Conservation (phyloP, 2,329 filamentous ascomycete species). For the Stagonosporopsis tanaceti region DNA sequence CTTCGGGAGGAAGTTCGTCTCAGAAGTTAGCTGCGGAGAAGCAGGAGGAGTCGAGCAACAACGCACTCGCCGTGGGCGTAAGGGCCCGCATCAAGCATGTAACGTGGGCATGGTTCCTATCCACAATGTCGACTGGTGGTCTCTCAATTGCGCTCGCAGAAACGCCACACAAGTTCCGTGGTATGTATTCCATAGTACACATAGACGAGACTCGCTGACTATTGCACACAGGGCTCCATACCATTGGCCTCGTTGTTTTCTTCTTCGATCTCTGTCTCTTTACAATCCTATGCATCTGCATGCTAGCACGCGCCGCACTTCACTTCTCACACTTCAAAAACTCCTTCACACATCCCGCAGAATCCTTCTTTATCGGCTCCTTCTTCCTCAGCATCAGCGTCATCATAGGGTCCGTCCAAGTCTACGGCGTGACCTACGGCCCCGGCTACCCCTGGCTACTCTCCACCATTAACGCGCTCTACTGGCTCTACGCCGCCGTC, state of each 20-base stretch:
- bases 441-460: constrained; percentile 49
- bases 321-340: constrained; percentile 51
- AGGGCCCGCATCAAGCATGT: constrained; percentile 46
- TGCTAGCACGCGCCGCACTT: constrained; percentile 51
- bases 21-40: not conserved
- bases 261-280: constrained; percentile 59
- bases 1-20: not conserved
- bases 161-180: constrained; percentile 51
- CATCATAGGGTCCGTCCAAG: constrained; percentile 50
- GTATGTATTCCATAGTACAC: constrained; percentile 12
- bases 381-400: constrained; percentile 48
- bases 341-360: constrained; percentile 56
- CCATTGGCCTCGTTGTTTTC: constrained; percentile 60
- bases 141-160: constrained; percentile 53
- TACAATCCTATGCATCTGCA: constrained; percentile 30
- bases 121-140: constrained; percentile 58
- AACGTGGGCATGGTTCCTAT: constrained; percentile 57
- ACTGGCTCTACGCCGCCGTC: constrained; percentile 53
- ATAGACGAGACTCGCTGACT: not conserved
- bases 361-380: constrained; percentile 57
- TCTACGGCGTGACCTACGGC: constrained; percentile 39
- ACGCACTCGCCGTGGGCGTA: constrained; percentile 18
- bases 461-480: constrained; percentile 43
- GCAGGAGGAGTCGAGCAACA: constrained; percentile 5
- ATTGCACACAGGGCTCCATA: constrained; percentile 52